These are phyloP conservation scores for Wallacemonas sp. DNA, from an alignment of 208 protist genomes.

Conservation along the genomic window DNA sequence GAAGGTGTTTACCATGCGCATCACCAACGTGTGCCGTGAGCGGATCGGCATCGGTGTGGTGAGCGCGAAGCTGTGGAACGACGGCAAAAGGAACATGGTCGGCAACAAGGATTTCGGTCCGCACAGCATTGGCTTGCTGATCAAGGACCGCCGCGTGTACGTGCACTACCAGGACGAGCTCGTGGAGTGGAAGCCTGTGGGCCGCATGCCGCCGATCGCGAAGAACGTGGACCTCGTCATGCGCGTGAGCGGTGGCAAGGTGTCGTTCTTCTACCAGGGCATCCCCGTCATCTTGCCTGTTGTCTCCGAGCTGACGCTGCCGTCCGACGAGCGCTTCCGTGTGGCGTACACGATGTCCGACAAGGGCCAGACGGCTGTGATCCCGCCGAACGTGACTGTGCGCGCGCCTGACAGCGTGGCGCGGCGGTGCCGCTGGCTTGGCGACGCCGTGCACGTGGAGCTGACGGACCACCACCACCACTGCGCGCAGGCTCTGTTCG, in stretches of 20 bases:
- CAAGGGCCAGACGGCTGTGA: neutral
- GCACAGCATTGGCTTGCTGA: neutral
- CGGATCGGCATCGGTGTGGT: neutral
- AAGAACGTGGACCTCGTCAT: neutral
- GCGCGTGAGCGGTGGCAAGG: neutral
- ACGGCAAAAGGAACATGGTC: neutral
- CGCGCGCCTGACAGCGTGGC: neutral
- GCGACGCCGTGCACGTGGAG: neutral
- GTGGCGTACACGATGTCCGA: slow-evolving; percentile 1
- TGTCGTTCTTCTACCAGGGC: slow-evolving; percentile 6
- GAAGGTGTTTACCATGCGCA: neutral
- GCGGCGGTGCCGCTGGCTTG: neutral
- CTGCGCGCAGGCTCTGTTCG: neutral
- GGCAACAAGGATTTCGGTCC: neutral
- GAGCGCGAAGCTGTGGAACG: neutral
- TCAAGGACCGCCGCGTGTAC: neutral
- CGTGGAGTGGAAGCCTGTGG: neutral
- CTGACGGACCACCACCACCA: neutral
- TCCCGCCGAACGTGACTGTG: neutral
- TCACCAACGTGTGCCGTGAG: neutral
- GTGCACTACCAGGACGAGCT: neutral
- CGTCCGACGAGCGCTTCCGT: neutral
- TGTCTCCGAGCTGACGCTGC: neutral
- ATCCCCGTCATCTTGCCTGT: neutral
- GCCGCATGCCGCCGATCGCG: neutral